phyloP scores from a whole-genome alignment of 768 basidiomycete species.

The Auricularia sp. region DNA sequence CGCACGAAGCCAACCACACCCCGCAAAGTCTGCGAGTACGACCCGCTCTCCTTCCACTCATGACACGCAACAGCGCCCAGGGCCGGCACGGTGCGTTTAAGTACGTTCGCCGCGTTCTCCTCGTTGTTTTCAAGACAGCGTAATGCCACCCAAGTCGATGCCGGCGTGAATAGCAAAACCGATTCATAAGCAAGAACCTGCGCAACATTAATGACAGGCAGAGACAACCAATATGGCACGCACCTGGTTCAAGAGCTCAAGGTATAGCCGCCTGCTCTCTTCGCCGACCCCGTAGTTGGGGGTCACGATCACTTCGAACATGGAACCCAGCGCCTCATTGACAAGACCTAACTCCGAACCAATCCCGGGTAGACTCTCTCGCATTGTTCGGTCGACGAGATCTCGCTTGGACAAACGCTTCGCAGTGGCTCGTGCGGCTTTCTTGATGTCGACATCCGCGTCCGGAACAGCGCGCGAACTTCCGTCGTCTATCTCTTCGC shows the following conservation, averaged over 20 bases:
- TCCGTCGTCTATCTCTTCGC: neutral
- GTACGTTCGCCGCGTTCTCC: no score
- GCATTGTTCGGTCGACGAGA: neutral
- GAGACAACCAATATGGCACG: neutral
- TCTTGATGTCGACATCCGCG: neutral
- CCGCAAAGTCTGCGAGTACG: no score
- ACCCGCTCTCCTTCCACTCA: no score
- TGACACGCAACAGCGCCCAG: no score
- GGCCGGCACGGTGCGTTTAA: no score
- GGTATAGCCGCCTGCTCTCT: neutral
- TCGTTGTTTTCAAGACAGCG: no score
- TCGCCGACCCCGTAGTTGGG: neutral
- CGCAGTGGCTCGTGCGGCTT: neutral
- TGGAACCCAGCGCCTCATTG: neutral
- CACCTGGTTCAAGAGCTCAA: neutral
- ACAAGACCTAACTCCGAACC: neutral
- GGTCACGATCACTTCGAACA: neutral
- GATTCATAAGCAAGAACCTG: neutral
- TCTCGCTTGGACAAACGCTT: neutral
- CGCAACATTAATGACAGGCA: neutral
- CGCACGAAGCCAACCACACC: no score
- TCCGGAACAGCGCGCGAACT: neutral
- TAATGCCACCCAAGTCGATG: no score
- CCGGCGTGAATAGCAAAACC: neutral
- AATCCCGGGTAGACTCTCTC: neutral